phyloP scores from a whole-genome alignment of 2,329 filamentous ascomycete species.

The Fonsecaea erecta region DNA sequence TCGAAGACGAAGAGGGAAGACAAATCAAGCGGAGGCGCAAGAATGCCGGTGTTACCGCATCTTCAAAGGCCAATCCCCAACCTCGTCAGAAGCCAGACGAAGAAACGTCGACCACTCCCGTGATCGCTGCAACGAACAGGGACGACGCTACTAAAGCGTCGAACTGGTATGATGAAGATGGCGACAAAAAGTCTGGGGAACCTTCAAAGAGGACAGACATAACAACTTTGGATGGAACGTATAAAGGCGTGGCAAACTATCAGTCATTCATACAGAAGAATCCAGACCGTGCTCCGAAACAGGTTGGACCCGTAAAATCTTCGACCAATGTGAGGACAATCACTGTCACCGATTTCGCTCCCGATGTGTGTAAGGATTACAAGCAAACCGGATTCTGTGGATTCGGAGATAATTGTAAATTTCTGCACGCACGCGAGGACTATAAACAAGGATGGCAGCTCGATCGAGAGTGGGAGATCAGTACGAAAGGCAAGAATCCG shows the following conservation, averaged over 20 bases:
- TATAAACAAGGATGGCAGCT: slow-evolving; percentile 93
- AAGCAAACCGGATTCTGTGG: slow-evolving; percentile 76
- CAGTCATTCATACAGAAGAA: slow-evolving; percentile 80
- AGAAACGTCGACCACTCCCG: slow-evolving; percentile 66
- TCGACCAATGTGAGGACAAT: slow-evolving; percentile 88
- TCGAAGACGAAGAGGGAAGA: slow-evolving; percentile 76
- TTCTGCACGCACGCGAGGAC: slow-evolving; percentile 65
- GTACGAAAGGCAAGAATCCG: slow-evolving; percentile 65
- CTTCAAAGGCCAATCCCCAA: slow-evolving; percentile 53
- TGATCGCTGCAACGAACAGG: slow-evolving; percentile 63
- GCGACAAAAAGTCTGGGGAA: slow-evolving; percentile 52
- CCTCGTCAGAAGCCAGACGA: slow-evolving; percentile 52
- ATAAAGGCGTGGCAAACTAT: slow-evolving; percentile 75
- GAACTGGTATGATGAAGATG: slow-evolving; percentile 84
- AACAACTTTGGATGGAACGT: slow-evolving; percentile 65
- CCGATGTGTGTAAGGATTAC: slow-evolving; percentile 95
- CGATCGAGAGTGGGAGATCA: slow-evolving; percentile 89
- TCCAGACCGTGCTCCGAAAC: slow-evolving; percentile 67
- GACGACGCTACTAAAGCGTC: slow-evolving; percentile 89
- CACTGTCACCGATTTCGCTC: slow-evolving; percentile 86
- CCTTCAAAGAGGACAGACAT: slow-evolving; percentile 29
- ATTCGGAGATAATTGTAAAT: slow-evolving; percentile 72
- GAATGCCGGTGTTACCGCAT: slow-evolving; percentile 69
- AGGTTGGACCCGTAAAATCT: slow-evolving; percentile 82
- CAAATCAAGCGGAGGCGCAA: slow-evolving; percentile 79